phyloP scores from a whole-genome alignment of 257 asterid species.

The Jacaranda copaia region DNA sequence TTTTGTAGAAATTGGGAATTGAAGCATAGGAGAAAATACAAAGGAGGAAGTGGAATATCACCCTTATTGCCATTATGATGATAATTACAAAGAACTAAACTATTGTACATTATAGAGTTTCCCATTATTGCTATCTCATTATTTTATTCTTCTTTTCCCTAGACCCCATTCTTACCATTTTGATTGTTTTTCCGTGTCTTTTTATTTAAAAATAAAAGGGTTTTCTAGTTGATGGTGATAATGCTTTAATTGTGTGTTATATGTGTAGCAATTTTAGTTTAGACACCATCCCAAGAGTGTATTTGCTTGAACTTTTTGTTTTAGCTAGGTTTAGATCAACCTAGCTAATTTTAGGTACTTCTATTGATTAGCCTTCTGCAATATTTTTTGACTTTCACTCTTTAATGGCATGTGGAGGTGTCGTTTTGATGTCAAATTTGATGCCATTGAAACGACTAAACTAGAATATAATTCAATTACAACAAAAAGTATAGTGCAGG shows the following conservation, averaged over 20 bases:
- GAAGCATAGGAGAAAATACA: constrained; percentile 23
- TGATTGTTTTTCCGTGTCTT: neutral
- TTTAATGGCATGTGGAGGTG: too few relatives aligned
- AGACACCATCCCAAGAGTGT: too few relatives aligned
- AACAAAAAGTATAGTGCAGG: too few relatives aligned
- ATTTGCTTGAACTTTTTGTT: too few relatives aligned
- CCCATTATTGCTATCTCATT: constrained; percentile 1
- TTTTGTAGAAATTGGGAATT: constrained; percentile 49
- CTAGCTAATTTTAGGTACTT: too few relatives aligned
- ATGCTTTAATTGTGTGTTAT: neutral
- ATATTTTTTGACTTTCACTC: too few relatives aligned
- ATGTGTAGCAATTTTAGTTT: neutral
- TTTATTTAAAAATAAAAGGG: neutral
- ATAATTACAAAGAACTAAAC: constrained; percentile 40
- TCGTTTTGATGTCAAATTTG: too few relatives aligned
- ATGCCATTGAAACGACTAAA: too few relatives aligned
- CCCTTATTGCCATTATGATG: constrained; percentile 31
- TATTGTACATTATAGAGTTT: neutral
- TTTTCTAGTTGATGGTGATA: neutral
- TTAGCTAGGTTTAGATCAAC: too few relatives aligned
- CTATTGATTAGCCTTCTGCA: too few relatives aligned
- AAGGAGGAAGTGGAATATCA: constrained; percentile 29
- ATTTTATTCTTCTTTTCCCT: constrained; percentile 1
- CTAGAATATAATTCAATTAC: too few relatives aligned
- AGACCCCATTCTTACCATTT: neutral